These are phyloP conservation scores for Mimosa pudica DNA, from an alignment of 306 rosid genomes.

Conservation along the genomic window DNA sequence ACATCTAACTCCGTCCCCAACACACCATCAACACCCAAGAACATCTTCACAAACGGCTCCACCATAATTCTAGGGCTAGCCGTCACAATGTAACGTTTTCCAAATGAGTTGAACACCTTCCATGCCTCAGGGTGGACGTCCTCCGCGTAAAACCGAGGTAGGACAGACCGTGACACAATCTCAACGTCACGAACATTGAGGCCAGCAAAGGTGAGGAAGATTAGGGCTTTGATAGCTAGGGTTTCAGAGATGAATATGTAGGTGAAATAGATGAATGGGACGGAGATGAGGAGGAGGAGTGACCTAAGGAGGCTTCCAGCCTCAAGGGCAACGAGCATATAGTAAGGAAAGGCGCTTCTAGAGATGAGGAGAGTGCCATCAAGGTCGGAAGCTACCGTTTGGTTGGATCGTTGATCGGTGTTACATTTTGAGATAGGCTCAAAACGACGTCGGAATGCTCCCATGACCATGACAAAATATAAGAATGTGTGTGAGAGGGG, in stretches of 20 bases:
- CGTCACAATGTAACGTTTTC: constrained; percentile 71
- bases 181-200: constrained; percentile 66
- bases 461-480: constrained; percentile 42
- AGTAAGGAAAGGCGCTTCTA: constrained; percentile 77
- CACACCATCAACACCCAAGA: constrained; percentile 78
- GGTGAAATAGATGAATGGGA: constrained; percentile 68
- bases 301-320: constrained; percentile 81
- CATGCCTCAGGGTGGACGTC: constrained; percentile 76
- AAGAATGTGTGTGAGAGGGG: neutral
- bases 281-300: constrained; percentile 52
- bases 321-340: constrained; percentile 87
- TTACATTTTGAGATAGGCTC: constrained; percentile 66
- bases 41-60: constrained; percentile 71
- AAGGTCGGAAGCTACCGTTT: constrained; percentile 81
- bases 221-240: constrained; percentile 55
- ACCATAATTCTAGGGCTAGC: constrained; percentile 87
- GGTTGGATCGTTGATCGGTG: constrained; percentile 62
- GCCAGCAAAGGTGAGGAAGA: constrained; percentile 70
- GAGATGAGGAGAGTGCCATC: constrained; percentile 87
- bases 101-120: constrained; percentile 87
- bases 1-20: constrained; percentile 72
- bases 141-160: constrained; percentile 76
- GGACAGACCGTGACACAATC: constrained; percentile 68
- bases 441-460: constrained; percentile 54
- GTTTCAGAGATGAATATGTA: constrained; percentile 68